Evolutionary conservation across 805 yeast genomes (phyloP).

Genomic region (Soucietia sequanensis): DNA sequence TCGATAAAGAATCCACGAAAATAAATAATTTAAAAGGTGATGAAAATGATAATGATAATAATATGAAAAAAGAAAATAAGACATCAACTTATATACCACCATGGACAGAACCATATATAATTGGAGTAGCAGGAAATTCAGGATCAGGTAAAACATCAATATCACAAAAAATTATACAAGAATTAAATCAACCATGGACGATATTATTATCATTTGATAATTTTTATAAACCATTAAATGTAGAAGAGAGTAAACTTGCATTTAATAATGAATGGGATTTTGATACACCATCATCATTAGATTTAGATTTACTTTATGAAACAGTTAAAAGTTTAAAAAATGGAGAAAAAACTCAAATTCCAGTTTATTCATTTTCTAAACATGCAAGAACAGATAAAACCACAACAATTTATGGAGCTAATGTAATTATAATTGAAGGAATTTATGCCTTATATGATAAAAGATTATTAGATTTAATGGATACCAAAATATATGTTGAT

Average conservation of each 20-base stretch:
- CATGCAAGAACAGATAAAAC: conserved; percentile 65
- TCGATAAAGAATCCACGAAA: neutral
- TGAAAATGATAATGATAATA: conserved; percentile 4
- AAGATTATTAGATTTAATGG: conserved; percentile 71
- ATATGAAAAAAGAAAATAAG: neutral
- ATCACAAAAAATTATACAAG: conserved; percentile 76
- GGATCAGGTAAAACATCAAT: conserved; percentile 94
- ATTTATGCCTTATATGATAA: conserved; percentile 76
- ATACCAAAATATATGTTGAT: conserved; percentile 85
- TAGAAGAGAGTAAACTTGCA: conserved; percentile 62
- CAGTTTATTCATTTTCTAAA: conserved; percentile 60
- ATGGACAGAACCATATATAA: conserved; percentile 45
- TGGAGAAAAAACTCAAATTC: conserved; percentile 52
- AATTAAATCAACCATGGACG: conserved; percentile 89
- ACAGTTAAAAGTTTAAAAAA: conserved; percentile 65
- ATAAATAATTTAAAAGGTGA: conserved; percentile 1
- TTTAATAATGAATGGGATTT: conserved; percentile 75
- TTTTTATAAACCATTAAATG: conserved; percentile 74
- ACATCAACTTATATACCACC: conserved; percentile 35
- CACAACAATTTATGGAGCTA: conserved; percentile 88
- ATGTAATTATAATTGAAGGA: conserved; percentile 90
- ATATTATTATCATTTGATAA: conserved; percentile 87
- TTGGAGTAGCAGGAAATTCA: conserved; percentile 48
- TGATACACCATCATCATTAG: conserved; percentile 84
- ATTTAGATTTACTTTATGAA: conserved; percentile 66